These are phyloP conservation scores for Suillus clintonianus DNA, from an alignment of 768 basidiomycete genomes.

Conservation along the genomic window DNA sequence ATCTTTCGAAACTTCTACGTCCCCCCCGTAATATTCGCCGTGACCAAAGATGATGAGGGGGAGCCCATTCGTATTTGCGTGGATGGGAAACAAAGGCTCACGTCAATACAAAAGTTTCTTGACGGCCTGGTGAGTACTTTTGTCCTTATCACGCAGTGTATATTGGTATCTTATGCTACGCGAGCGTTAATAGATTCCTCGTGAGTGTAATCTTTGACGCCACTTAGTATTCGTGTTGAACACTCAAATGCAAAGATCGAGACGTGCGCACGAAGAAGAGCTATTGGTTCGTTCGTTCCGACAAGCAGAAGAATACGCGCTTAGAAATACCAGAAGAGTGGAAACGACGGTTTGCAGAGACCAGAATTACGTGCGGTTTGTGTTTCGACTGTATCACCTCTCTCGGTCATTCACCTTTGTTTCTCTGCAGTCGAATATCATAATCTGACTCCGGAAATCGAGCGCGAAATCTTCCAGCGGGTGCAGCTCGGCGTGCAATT, in stretches of 20 bases:
- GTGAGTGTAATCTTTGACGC: constrained; percentile 35
- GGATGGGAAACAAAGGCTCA: constrained; percentile 57
- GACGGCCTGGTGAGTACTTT: constrained; percentile 43
- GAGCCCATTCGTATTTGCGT: constrained; percentile 45
- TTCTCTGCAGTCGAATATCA: constrained; percentile 63
- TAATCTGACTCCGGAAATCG: constrained; percentile 50
- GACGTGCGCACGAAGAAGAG: constrained; percentile 58
- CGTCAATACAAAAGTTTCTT: constrained; percentile 46
- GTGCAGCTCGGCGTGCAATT: constrained; percentile 81
- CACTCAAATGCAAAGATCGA: constrained; percentile 45
- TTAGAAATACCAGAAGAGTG: constrained; percentile 53
- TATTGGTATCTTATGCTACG: constrained; percentile 9
- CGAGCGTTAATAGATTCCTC: constrained; percentile 47
- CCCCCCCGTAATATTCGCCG: constrained; percentile 51
- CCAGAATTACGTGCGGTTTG: constrained; percentile 70
- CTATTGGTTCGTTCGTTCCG: constrained; percentile 62
- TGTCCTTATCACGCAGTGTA: neutral
- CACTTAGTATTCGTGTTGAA: constrained; percentile 13
- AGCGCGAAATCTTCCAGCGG: constrained; percentile 81
- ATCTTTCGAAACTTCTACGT: constrained; percentile 56
- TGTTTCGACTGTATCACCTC: constrained; percentile 3
- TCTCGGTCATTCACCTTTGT: neutral
- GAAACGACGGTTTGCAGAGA: constrained; percentile 53
- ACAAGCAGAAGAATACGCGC: constrained; percentile 43
- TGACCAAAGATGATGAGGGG: constrained; percentile 42